Evolutionary conservation across 2,329 filamentous ascomycete genomes (phyloP).

Genomic region (Xylariomycetidae sp.): DNA sequence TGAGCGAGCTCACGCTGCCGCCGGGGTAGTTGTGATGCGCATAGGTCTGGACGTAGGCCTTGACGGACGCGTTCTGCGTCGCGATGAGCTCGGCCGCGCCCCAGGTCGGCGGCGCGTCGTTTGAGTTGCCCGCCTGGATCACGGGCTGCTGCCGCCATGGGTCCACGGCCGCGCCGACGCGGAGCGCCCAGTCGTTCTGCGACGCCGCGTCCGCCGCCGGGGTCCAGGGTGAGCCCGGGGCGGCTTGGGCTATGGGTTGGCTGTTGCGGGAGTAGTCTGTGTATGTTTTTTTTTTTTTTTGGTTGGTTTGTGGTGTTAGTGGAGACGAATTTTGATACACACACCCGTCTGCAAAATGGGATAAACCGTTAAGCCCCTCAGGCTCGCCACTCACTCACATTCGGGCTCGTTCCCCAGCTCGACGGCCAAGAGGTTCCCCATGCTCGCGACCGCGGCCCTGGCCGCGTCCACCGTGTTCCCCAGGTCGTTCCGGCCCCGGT

Average conservation of each 20-base stretch:
- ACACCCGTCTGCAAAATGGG: too few species aligned
- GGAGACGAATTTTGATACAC: too few species aligned
- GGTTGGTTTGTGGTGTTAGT: background rate
- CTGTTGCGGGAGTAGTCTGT: constrained; percentile 30
- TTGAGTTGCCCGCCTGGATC: constrained; percentile 38
- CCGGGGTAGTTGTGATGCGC: constrained; percentile 47
- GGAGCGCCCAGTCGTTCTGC: constrained; percentile 34
- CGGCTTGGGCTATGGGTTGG: constrained; percentile 33
- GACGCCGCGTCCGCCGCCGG: constrained; percentile 32
- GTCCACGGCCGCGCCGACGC: constrained; percentile 30
- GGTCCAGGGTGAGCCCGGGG: too few species aligned
- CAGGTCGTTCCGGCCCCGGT: constrained; percentile 47
- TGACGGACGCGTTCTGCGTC: constrained; percentile 30
- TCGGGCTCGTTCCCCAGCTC: constrained; percentile 56
- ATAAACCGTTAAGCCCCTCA: too few species aligned
- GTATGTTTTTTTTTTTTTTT: background rate
- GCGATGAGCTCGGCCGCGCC: constrained; percentile 34
- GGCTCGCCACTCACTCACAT: too few species aligned
- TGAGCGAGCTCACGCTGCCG: constrained; percentile 35
- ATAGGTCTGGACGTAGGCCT: constrained; percentile 36
- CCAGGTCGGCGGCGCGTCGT: constrained; percentile 31
- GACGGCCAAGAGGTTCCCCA: constrained; percentile 47
- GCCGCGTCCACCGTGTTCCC: constrained; percentile 51
- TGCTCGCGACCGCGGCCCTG: constrained; percentile 35
- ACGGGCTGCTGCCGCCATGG: constrained; percentile 29